A percentile compares a stretch with the other conserved stretches of the same genome.
phyloP scores from a whole-genome alignment of 805 yeast species.

The Cyberlindnera saturnus region DNA sequence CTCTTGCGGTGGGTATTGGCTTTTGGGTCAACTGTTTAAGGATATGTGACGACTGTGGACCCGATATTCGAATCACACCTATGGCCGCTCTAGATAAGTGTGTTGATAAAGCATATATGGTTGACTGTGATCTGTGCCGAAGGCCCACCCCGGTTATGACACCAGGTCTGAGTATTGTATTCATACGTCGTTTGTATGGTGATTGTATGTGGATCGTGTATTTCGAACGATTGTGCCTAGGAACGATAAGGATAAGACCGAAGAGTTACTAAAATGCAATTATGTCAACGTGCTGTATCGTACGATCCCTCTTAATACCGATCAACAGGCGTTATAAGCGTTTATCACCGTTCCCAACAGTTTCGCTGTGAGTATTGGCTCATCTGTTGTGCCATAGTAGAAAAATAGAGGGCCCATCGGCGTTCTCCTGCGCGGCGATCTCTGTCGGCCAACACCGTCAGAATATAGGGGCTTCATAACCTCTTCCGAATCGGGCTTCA shows the following conservation, averaged over 20 bases:
- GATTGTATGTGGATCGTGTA: too few relatives aligned
- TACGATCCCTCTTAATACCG: neutral
- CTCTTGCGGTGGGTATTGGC: constrained; percentile 41
- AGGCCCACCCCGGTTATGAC: too few relatives aligned
- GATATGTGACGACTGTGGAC: constrained; percentile 44
- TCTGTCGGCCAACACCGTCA: constrained; percentile 1
- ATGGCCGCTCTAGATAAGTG: constrained; percentile 78
- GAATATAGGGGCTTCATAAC: neutral
- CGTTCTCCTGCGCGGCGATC: neutral
- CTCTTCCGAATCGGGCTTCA: neutral
- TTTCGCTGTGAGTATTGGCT: too few relatives aligned
- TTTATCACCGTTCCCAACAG: too few relatives aligned
- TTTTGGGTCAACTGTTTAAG: constrained; percentile 40
- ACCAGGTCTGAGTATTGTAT: too few relatives aligned
- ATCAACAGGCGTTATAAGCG: too few relatives aligned
- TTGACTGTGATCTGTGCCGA: constrained; percentile 30
- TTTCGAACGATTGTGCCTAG: too few relatives aligned
- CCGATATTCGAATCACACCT: constrained; percentile 80
- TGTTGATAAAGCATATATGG: constrained; percentile 89
- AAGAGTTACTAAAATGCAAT: neutral
- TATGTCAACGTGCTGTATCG: neutral
- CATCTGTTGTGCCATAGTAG: constrained; percentile 17
- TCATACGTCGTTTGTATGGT: too few relatives aligned
- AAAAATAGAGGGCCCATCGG: constrained; percentile 1
- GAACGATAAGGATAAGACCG: too few relatives aligned